phyloP scores from a whole-genome alignment of 345 rosid genomes.

The Capsella bursapastoris region DNA sequence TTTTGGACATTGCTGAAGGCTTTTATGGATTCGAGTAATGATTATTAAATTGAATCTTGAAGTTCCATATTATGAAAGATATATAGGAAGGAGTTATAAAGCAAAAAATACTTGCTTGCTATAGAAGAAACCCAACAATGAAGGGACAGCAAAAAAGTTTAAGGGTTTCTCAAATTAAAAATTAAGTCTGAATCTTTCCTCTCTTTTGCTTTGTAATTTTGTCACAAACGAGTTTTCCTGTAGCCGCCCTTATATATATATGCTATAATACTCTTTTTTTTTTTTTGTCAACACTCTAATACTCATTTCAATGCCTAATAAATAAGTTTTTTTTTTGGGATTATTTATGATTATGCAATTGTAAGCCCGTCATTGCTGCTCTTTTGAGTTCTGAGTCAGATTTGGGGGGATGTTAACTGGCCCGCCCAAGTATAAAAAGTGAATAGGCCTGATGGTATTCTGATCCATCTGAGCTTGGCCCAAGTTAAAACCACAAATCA shows the following conservation, averaged over 20 bases:
- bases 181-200: constrained; percentile 1
- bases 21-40: constrained; percentile 28
- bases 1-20: constrained; percentile 33
- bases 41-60: constrained; percentile 24
- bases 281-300: too few relatives aligned
- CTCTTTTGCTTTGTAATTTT: background rate
- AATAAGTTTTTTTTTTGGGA: background rate
- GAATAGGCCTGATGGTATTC: constrained; percentile 8
- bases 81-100: background rate
- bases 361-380: background rate
- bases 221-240: constrained; percentile 1
- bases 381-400: background rate
- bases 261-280: too few relatives aligned
- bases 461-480: constrained; percentile 19
- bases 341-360: too few relatives aligned
- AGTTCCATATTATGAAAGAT: background rate
- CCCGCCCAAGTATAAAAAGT: background rate
- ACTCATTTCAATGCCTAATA: background rate
- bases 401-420: background rate
- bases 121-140: background rate
- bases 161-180: background rate
- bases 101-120: background rate
- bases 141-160: background rate
- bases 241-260: background rate
- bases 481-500: background rate